phyloP scores from a whole-genome alignment of 768 basidiomycete genomes.

The Leucogyrophana mollusca region DNA sequence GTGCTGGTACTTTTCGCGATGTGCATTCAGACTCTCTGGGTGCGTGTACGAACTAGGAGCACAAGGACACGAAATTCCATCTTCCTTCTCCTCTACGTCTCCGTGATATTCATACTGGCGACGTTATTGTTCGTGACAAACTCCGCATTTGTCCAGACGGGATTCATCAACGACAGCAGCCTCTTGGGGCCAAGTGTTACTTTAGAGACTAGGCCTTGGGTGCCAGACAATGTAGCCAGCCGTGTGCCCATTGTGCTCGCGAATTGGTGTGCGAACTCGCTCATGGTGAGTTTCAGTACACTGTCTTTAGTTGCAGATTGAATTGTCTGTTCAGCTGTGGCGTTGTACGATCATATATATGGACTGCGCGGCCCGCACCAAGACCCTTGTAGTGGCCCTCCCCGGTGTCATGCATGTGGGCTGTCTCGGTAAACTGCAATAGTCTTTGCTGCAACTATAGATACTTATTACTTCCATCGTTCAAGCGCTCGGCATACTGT shows the following conservation, averaged over 20 bases:
- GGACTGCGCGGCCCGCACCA: not conserved
- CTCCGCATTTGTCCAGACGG: too few species aligned
- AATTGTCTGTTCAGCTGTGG: not conserved
- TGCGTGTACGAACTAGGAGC: too few species aligned
- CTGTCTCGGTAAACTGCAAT: not conserved
- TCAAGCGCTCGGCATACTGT: not conserved
- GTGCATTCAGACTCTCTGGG: not conserved
- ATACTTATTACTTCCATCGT: not conserved
- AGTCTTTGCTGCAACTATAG: too few species aligned
- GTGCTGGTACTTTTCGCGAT: not conserved
- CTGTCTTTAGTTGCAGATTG: too few species aligned
- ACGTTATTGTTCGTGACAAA: too few species aligned
- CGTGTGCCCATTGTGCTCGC: too few species aligned
- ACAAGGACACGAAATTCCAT: too few species aligned
- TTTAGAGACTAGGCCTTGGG: too few species aligned
- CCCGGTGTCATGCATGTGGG: not conserved
- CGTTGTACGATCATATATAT: not conserved
- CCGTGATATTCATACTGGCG: too few species aligned
- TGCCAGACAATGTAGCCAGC: conserved; percentile 4
- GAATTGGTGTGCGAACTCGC: too few species aligned
- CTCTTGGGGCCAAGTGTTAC: conserved; percentile 4
- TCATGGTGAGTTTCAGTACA: not conserved
- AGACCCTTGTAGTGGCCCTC: not conserved
- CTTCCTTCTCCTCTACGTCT: too few species aligned
- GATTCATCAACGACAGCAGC: too few species aligned